Conservation (phyloP, 2,329 filamentous ascomycete genomes). For the Aspergillus brasiliensis region DNA sequence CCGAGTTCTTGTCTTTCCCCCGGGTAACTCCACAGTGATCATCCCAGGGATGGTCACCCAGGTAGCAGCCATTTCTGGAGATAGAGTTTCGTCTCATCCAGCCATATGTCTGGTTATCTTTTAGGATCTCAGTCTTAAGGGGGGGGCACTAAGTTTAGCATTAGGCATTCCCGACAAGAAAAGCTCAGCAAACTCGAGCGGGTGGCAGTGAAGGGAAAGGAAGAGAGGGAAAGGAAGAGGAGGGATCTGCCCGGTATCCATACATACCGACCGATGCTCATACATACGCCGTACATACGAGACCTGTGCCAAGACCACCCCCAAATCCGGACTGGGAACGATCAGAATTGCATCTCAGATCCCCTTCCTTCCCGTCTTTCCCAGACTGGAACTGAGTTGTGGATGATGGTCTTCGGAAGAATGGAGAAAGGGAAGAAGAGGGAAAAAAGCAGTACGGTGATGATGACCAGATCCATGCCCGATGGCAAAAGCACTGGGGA, state of each 20-base stretch:
- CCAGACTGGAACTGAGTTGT: background rate
- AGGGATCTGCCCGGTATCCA: background rate
- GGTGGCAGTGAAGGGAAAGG: background rate
- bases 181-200: background rate
- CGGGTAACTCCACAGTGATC: conserved; percentile 16
- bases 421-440: background rate
- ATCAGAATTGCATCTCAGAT: conserved; percentile 1
- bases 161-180: conserved; percentile 19
- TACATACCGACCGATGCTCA: background rate
- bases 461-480: conserved; percentile 18
- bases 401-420: background rate
- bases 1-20: background rate
- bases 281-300: conserved; percentile 2
- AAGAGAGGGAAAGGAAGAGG: too few relatives aligned
- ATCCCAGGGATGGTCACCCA: conserved; percentile 9
- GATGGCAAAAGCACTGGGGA: conserved; percentile 5
- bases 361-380: background rate
- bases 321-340: background rate
- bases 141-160: background rate
- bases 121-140: background rate
- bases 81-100: background rate
- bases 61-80: background rate
- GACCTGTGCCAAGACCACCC: background rate
- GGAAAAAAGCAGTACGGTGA: conserved; percentile 6
- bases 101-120: background rate